These are phyloP conservation scores for Diplogelasinospora grovesii DNA, from an alignment of 495 filamentous ascomycete genomes.

Conservation along the genomic window DNA sequence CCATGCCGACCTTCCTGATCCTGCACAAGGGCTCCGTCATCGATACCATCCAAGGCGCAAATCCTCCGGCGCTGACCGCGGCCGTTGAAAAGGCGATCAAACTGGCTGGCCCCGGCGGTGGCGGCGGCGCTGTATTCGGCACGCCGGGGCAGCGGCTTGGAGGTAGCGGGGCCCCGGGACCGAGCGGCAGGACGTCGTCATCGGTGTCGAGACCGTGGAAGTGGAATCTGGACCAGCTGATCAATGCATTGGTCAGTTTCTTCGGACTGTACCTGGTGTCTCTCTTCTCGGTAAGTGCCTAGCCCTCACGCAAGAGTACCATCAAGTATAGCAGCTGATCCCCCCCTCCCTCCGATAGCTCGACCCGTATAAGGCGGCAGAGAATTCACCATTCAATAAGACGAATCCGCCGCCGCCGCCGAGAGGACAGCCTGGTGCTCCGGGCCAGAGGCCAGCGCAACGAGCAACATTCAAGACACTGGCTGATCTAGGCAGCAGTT, in stretches of 20 bases:
- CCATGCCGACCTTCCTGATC: conserved; percentile 84
- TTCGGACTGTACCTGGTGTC: conserved; percentile 54
- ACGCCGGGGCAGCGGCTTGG: conserved; percentile 33
- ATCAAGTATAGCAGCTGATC: conserved; percentile 13
- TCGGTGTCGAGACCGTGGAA: conserved; percentile 24
- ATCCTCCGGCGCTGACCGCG: conserved; percentile 63
- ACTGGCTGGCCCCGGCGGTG: conserved; percentile 39
- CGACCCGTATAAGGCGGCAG: conserved; percentile 58
- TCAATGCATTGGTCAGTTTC: conserved; percentile 46
- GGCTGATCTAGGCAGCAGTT: conserved; percentile 28
- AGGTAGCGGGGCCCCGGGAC: conserved; percentile 13
- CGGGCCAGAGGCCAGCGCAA: conserved; percentile 19
- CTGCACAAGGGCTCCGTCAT: conserved; percentile 69
- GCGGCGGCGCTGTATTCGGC: conserved; percentile 38
- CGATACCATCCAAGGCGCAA: conserved; percentile 71
- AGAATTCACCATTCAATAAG: conserved; percentile 58
- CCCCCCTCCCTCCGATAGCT: conserved; percentile 42
- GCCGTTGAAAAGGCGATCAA: conserved; percentile 70
- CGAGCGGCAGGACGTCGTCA: conserved; percentile 8
- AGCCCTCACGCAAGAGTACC: background rate
- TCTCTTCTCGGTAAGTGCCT: conserved; percentile 43
- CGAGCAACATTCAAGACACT: conserved; percentile 36
- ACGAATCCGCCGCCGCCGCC: conserved; percentile 22
- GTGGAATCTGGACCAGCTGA: conserved; percentile 37
- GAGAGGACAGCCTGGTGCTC: conserved; percentile 8